Evolutionary conservation across 2,329 filamentous ascomycete genomes (phyloP).

Genomic region (Penicillium griseofulvum): DNA sequence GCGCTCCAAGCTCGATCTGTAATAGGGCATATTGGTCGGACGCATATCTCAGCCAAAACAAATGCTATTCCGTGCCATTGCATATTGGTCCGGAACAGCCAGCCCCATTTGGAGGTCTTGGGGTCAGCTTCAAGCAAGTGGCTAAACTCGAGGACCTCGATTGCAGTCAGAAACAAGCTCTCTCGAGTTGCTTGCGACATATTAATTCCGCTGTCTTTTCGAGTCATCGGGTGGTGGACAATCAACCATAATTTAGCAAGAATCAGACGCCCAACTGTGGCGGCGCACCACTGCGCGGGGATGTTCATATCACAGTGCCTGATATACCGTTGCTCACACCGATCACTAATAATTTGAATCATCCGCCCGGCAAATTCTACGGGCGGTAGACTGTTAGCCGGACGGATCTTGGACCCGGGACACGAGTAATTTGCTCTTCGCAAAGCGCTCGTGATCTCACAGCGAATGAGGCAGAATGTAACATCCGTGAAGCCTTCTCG

Average conservation of each 20-base stretch:
- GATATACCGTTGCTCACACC: constrained; percentile 57
- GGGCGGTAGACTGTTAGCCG: constrained; percentile 13
- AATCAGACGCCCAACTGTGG: constrained; percentile 67
- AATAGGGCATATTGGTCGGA: constrained; percentile 54
- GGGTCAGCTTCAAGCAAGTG: constrained; percentile 64
- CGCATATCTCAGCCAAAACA: constrained; percentile 59
- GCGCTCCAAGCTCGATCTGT: constrained; percentile 62
- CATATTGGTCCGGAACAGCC: constrained; percentile 63
- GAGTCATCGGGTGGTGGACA: constrained; percentile 70
- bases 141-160: constrained; percentile 72
- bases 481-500: constrained; percentile 54
- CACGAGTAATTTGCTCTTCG: constrained; percentile 41
- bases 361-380: constrained; percentile 43
- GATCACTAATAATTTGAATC: constrained; percentile 54
- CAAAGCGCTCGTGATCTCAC: constrained; percentile 50
- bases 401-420: constrained; percentile 26
- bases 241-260: constrained; percentile 77
- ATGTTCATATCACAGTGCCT: constrained; percentile 51
- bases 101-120: constrained; percentile 61
- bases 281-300: constrained; percentile 65
- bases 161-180: constrained; percentile 67
- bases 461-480: constrained; percentile 52
- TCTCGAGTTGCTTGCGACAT: constrained; percentile 64
- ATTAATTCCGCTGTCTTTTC: constrained; percentile 52
- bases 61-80: constrained; percentile 66